phyloP scores from a whole-genome alignment of 371 early-diverging fungal species.

The Zancudomyces culisetae region DNA sequence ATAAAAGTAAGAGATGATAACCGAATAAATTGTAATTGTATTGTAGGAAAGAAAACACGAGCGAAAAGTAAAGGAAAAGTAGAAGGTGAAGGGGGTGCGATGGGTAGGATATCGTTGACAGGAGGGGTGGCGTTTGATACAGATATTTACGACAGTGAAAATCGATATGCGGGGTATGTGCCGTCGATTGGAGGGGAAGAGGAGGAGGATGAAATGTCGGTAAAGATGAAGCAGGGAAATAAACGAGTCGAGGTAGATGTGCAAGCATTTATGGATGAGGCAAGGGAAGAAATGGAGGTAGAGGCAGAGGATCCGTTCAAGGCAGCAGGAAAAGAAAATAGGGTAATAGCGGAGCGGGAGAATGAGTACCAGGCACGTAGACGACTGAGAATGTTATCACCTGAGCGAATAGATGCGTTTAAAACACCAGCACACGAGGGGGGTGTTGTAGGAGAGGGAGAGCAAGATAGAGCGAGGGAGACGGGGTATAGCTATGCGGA shows the following conservation, averaged over 20 bases:
- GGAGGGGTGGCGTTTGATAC: conserved; percentile 47
- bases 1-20: too few relatives aligned
- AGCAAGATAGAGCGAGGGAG: too few relatives aligned
- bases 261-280: conserved; percentile 52
- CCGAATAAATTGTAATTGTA: too few relatives aligned
- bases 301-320: conserved; percentile 25
- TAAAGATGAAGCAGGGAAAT: conserved; percentile 13
- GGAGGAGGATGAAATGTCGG: conserved; percentile 27
- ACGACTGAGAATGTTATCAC: conserved; percentile 62
- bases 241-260: conserved; percentile 50
- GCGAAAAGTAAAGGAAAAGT: too few relatives aligned
- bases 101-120: conserved; percentile 6
- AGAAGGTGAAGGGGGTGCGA: background rate
- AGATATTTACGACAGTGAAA: conserved; percentile 46
- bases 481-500: conserved; percentile 56
- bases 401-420: conserved; percentile 73
- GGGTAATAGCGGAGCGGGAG: conserved; percentile 59
- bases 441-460: conserved; percentile 8
- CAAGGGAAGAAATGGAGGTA: conserved; percentile 31
- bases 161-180: conserved; percentile 53
- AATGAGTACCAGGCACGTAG: conserved; percentile 70
- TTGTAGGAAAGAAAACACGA: too few relatives aligned
- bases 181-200: conserved; percentile 37
- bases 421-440: conserved; percentile 20
- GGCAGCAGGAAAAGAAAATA: conserved; percentile 6